Base-by-base conservation (phyloP, 2,329 filamentous ascomycete species). In the Pseudogymnoascus sp. region DNA sequence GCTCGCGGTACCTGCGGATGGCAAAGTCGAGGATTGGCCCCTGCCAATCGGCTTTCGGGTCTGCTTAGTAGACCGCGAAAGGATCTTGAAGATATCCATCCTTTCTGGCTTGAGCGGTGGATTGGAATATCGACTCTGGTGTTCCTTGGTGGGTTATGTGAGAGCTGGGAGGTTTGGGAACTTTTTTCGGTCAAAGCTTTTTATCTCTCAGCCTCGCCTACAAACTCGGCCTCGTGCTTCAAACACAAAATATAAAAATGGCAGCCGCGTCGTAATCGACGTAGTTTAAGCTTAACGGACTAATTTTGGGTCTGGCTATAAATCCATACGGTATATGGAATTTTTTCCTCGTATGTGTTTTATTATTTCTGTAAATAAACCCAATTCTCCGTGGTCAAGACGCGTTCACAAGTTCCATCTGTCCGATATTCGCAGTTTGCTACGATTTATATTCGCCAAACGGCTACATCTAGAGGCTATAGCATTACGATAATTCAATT, bases 31-130 rank as follows among this genome's bases (percentile, higher is more conserved):
- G 19, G 76, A 67, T 31, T 74, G 71, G 31, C 70, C 70, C 5
- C 68, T 67, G 11, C 73, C 66, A 16, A 72, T 70, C 10, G 71
- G 66, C 61, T 76, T 79, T 64, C 67, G 68, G 13, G 66, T 63
- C 70, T 80, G 80, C 67, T 89, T 90, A 2, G 85, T 86, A 64
- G 88, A 88, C 61, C 89, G 83, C 37, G 89, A 90, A 65, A 92
- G 79, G 34, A 92, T 78, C 71, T 87, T 90, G 72, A 91, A 79
- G 63, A 91, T 86, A 76, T 92, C 88, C 73, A 75, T 75, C 62
- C 37, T 69, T 54, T 54, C 48, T 31, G 31, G 23, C 14, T 54
- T 31, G 14, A 54, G 25, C 4, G 23, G 25, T 31, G 31, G 23
- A 54, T 31, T 54, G 48, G 25, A 54, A 54, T 54, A 54, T 54